A percentile compares a stretch with the other conserved stretches of the same genome.
Evolutionary conservation across 176 grass and related monocot genomes (phyloP).

Genomic region (Triticum dicoccoides): DNA sequence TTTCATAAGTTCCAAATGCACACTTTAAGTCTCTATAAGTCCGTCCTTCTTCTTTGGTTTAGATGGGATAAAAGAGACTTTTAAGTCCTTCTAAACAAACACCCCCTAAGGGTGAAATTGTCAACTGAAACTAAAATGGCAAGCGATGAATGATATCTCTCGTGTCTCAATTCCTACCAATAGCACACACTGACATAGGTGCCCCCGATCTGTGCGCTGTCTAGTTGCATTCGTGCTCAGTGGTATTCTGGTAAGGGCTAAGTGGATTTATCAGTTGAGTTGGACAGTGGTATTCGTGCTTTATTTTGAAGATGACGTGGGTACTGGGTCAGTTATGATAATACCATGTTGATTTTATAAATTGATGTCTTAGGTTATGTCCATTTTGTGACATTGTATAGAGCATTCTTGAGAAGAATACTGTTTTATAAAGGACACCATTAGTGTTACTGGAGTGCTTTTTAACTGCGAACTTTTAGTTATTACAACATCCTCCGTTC

Average conservation of each 20-base stretch:
- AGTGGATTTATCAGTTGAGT: no score
- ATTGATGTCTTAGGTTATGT: not conserved
- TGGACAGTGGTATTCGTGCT: no score
- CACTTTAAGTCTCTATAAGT: no score
- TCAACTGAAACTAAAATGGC: not conserved
- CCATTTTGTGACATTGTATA: not conserved
- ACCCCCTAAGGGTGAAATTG: not conserved
- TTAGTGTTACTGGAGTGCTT: not conserved
- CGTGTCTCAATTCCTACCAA: not conserved
- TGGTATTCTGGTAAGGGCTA: not conserved
- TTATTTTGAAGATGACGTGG: not conserved
- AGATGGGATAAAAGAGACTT: no score
- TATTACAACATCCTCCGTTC: not conserved
- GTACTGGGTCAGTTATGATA: not conserved
- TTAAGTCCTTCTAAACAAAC: no score
- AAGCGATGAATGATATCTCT: not conserved
- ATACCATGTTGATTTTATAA: not conserved
- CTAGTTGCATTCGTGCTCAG: not conserved
- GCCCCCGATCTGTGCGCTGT: not conserved
- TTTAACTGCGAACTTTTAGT: conserved; percentile 3
- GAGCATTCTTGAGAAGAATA: not conserved
- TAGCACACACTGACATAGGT: not conserved
- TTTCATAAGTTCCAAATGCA: no score
- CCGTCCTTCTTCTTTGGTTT: no score
- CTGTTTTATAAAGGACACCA: not conserved